Base-by-base conservation (phyloP, 768 basidiomycete genomes). In the Solioccasus polychromus region DNA sequence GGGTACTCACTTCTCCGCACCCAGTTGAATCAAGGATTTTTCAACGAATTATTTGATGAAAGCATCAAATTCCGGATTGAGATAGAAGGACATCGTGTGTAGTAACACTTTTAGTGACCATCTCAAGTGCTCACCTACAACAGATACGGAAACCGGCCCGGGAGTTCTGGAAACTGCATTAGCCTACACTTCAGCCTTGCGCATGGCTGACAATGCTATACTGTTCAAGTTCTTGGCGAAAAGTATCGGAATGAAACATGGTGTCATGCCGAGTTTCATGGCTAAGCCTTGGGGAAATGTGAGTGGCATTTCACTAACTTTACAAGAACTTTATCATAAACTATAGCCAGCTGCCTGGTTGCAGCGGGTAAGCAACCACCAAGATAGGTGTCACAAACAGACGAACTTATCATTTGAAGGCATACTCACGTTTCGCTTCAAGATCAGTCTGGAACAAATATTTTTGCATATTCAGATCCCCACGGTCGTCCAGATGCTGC, bases 231-330 rank as follows among this genome's bases (percentile, higher is more conserved):
- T 85, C 54, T 66, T 89, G 12, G 88, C 91, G 3, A 97, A 97
- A 74, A 91, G 91, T 48, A 69, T 95, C 2, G 95, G 95, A 0
- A 88, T 96, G 78, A 81, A 85, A 62, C 75, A 88, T 52, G 88
- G 87, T 8, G 74, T 99, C 44, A 78, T 92, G 30, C 95, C 96
- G 2, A 95, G 91, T 48, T 99, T 99, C 68, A 98, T 97, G 95
- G 93, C 94, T 0, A 97, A 97, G 58, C 94, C 94, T 20, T 96
- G 91, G 88, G 85, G 83, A 25, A 83, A 91, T 59, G 92, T 93
- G 59, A 60, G 85, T 71, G 11, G 26, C 8, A 45, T 38, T 3
- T 19, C 23, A 30, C 5, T 24, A 5, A 44, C 15, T 32, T 30
- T 26, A 17, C 26, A 22, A 38, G 38, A 26, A 58, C 35, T 46